Percentiles rank a stretch among this genome's conserved stretches.
Evolutionary conservation across 768 basidiomycete genomes (phyloP).

Genomic region (Ramaria sp.): DNA sequence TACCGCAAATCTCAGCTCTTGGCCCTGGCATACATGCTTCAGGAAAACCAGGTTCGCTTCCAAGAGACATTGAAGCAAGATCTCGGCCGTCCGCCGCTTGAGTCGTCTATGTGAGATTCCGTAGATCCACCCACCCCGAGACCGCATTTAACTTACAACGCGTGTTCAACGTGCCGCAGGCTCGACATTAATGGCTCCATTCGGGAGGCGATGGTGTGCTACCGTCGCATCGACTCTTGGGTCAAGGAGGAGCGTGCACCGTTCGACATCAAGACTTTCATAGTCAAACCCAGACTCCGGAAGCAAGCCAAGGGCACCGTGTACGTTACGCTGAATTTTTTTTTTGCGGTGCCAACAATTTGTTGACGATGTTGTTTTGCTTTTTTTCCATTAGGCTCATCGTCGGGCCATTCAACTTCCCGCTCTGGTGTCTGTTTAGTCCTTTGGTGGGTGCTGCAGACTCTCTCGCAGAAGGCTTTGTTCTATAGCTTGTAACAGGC

Average conservation of each 20-base stretch:
- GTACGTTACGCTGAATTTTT: no score
- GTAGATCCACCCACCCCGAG: no score
- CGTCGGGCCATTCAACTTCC: constrained; percentile 43
- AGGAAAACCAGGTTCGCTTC: constrained; percentile 62
- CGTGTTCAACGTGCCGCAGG: no score
- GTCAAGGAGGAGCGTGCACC: constrained; percentile 48
- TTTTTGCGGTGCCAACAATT: no score
- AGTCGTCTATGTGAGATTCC: constrained; percentile 45
- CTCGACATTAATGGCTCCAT: neutral
- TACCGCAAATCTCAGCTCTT: constrained; percentile 69
- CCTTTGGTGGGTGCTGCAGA: no score
- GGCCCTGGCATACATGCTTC: constrained; percentile 57
- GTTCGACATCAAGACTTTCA: constrained; percentile 33
- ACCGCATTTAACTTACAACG: no score
- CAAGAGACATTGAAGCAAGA: constrained; percentile 48
- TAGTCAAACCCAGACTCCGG: constrained; percentile 51
- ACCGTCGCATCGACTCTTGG: constrained; percentile 65
- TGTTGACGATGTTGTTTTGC: no score
- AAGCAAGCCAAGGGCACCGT: constrained; percentile 73
- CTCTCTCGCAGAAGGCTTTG: no score
- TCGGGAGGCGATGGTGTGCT: constrained; percentile 29
- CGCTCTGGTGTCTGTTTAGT: constrained; percentile 44
- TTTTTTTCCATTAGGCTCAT: no score
- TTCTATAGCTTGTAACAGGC: no score
- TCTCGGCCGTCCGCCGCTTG: constrained; percentile 50